These are phyloP conservation scores for Eucalyptus brandiana DNA, from an alignment of 345 rosid species.

Conservation along the genomic window DNA sequence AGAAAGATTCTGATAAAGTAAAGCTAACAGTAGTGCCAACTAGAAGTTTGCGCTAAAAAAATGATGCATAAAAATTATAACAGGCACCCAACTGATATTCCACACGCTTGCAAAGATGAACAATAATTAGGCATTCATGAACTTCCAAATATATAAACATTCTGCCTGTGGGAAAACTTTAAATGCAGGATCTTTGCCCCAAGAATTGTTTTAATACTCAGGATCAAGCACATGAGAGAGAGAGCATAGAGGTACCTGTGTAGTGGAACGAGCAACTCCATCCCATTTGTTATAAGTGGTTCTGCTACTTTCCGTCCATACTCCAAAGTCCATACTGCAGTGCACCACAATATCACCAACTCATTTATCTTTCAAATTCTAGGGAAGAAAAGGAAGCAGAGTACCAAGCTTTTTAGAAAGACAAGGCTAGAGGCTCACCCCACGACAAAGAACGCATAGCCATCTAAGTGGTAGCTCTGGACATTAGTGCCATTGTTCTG, in stretches of 20 bases:
- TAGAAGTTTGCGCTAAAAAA: not conserved
- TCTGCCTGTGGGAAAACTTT: not conserved
- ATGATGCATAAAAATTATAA: not conserved
- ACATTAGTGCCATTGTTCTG: constrained; percentile 73
- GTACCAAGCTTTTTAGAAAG: not conserved
- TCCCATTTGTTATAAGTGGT: constrained; percentile 86
- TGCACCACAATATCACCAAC: not conserved
- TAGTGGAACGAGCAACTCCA: constrained; percentile 75
- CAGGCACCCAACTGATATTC: not conserved
- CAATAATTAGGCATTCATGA: not conserved
- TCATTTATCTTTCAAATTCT: not conserved
- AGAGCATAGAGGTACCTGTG: constrained; percentile 38
- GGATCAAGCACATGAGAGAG: not conserved
- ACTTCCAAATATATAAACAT: not conserved
- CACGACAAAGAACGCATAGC: constrained; percentile 86
- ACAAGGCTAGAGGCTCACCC: constrained; percentile 48
- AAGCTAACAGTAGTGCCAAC: not conserved
- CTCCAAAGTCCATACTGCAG: constrained; percentile 85
- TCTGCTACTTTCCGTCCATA: constrained; percentile 92
- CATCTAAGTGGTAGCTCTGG: constrained; percentile 88
- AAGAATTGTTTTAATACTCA: not conserved
- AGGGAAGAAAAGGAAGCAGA: not conserved
- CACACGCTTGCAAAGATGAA: not conserved
- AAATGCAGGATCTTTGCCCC: not conserved
- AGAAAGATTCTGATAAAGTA: not conserved